Evolutionary conservation across 768 basidiomycete species (phyloP), one percentile per base, ranked within the genome.

Genomic region (Boletellus ananiceps): DNA sequence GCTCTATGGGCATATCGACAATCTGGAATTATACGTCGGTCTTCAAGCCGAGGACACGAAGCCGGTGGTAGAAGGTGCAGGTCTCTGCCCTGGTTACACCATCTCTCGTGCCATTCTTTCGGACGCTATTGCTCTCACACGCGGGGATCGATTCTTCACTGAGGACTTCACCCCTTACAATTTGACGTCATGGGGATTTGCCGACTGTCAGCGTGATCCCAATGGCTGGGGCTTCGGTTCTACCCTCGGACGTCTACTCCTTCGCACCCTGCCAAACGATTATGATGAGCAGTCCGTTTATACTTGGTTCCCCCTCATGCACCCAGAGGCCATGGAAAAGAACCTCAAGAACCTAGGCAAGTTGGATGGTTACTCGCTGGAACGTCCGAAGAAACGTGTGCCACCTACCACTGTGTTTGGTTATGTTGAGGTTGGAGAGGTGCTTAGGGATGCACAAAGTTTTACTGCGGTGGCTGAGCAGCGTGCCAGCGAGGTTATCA

Each of bases 241-340:
- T 8, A 85, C 78, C 12, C 77, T 91, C 35, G 88, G 84, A 7
- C 78, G 83, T 31, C 76, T 92, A 29, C 69, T 92, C 66, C 70
- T 89, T 42, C 86, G 90, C 40, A 81, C 80, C 16, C 75, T 92
- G 1, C 88, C 90, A 2, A 67, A 81, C 42, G 70, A 88, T 60
- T 92, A 76, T 68, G 74, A 77, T 0, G 75, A 79, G 50, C 81
- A 85, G 63, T 87, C 84, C 51, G 70, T 80, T 40, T 92, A 88
- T 62, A 82, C 90, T 4, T 90, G 87, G 80, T 92, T 91, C 83
- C 86, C 90, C n/a, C 73, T 92, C 38, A 83, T 91, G 82, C 86
- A 84, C 0, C 90, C 89, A 4, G 71, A 74, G 0, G 64, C 81
- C 2, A 90, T 91, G 88, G 69, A 78, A 50, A 67, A 59, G 1